Evolutionary conservation across 2,329 filamentous ascomycete genomes (phyloP).

Genomic region (Apiospora hydei): DNA sequence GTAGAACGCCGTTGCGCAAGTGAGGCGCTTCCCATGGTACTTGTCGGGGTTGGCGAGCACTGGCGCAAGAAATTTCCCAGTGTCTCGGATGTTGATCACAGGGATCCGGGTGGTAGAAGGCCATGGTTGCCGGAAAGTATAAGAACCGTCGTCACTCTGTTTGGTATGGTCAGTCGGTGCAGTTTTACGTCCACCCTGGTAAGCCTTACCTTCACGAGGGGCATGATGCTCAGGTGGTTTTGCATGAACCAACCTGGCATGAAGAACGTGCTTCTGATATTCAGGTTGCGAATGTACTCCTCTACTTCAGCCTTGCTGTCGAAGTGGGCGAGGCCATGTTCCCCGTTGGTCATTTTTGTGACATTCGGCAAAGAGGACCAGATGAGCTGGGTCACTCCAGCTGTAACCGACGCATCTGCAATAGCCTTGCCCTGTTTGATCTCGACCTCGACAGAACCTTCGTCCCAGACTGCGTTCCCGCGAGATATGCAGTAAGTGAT

Average conservation of each 20-base stretch:
- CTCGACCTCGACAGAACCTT: background rate
- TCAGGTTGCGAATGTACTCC: background rate
- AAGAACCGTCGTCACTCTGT: background rate
- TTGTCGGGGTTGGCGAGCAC: background rate
- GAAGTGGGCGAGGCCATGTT: conserved; percentile 2
- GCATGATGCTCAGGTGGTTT: conserved; percentile 6
- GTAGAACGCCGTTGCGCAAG: conserved; percentile 3
- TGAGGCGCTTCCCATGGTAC: conserved; percentile 3
- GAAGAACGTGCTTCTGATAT: background rate
- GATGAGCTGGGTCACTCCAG: background rate
- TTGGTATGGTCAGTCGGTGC: background rate
- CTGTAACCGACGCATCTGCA: background rate
- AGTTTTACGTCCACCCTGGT: background rate
- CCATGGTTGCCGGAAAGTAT: background rate
- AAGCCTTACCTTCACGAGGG: background rate
- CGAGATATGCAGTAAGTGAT: background rate
- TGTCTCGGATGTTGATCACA: background rate
- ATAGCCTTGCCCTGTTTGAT: conserved; percentile 3
- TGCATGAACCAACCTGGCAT: conserved; percentile 8
- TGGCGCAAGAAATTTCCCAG: background rate
- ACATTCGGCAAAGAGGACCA: background rate
- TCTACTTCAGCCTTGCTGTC: background rate
- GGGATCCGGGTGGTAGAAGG: background rate
- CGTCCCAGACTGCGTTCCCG: background rate
- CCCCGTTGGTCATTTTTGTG: background rate